phyloP scores from a whole-genome alignment of 2,329 filamentous ascomycete species.

The Neonectria hederae region DNA sequence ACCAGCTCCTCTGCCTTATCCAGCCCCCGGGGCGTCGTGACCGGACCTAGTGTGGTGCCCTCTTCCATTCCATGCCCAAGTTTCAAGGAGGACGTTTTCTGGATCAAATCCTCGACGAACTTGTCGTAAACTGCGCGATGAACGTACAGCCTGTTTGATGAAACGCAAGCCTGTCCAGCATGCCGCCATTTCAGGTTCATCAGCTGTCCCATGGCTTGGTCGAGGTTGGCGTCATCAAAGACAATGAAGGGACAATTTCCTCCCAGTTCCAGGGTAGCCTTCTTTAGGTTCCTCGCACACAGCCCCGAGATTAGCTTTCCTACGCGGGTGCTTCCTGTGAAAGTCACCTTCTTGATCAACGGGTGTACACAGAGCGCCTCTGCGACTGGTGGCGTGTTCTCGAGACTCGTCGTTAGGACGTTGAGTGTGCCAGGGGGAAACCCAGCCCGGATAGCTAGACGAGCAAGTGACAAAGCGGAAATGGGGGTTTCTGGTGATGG shows the following conservation, averaged over 20 bases:
- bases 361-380: constrained; percentile 59
- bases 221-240: constrained; percentile 73
- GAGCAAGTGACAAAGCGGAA: constrained; percentile 74
- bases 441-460: constrained; percentile 75
- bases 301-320: constrained; percentile 71
- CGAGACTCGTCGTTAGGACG: constrained; percentile 56
- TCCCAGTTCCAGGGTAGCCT: constrained; percentile 73
- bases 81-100: constrained; percentile 62
- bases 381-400: constrained; percentile 55
- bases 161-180: constrained; percentile 78
- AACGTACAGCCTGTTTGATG: constrained; percentile 68
- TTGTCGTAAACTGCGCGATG: constrained; percentile 69
- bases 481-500: constrained; percentile 79
- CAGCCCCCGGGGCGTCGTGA: constrained; percentile 47
- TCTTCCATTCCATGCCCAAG: constrained; percentile 68
- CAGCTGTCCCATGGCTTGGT: constrained; percentile 71
- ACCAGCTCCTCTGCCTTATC: constrained; percentile 58
- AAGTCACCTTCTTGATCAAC: constrained; percentile 71
- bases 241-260: constrained; percentile 75
- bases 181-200: constrained; percentile 55
- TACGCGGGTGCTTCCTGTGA: constrained; percentile 77
- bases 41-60: constrained; percentile 47
- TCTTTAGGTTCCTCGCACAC: constrained; percentile 72
- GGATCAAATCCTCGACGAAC: constrained; percentile 65
- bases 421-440: constrained; percentile 78